A percentile compares a stretch with the other conserved stretches of the same genome.
These are phyloP conservation scores for Neltuma alba DNA, from an alignment of 306 rosid genomes.

Conservation along the genomic window DNA sequence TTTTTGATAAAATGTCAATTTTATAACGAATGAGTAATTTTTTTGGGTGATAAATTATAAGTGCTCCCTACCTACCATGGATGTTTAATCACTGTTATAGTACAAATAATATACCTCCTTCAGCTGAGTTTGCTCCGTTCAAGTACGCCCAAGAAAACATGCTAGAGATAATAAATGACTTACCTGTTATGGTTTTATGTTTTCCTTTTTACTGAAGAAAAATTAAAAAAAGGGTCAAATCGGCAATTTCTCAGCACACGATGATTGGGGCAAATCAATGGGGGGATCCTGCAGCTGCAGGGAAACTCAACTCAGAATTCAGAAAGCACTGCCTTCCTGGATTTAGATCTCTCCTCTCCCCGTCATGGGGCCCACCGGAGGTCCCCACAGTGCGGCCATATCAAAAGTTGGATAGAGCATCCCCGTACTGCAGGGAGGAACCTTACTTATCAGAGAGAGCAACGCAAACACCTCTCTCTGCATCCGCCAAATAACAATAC, in stretches of 20 bases:
- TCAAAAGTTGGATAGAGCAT: conserved; percentile 16
- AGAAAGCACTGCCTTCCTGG: background rate
- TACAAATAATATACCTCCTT: too few species aligned
- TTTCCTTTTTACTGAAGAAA: background rate
- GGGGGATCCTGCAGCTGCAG: background rate
- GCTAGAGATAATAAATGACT: background rate
- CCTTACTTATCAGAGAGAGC: conserved; percentile 6
- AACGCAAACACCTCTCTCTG: background rate
- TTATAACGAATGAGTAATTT: too few species aligned
- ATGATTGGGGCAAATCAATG: background rate
- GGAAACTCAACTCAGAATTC: background rate
- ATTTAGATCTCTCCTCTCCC: background rate
- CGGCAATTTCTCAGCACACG: background rate
- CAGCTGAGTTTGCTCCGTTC: background rate
- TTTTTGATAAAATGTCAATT: too few species aligned
- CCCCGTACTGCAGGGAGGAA: conserved; percentile 33
- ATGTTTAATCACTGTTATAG: too few species aligned
- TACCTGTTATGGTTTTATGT: background rate
- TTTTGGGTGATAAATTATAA: background rate
- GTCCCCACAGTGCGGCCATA: conserved; percentile 42
- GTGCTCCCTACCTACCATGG: too few species aligned
- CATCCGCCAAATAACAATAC: background rate
- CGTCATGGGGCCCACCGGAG: background rate
- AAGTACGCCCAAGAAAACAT: background rate
- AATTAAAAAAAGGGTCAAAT: background rate